phyloP scores from a whole-genome alignment of 1,139 yeast species.

The Lodderomyces orthopsilosis region DNA sequence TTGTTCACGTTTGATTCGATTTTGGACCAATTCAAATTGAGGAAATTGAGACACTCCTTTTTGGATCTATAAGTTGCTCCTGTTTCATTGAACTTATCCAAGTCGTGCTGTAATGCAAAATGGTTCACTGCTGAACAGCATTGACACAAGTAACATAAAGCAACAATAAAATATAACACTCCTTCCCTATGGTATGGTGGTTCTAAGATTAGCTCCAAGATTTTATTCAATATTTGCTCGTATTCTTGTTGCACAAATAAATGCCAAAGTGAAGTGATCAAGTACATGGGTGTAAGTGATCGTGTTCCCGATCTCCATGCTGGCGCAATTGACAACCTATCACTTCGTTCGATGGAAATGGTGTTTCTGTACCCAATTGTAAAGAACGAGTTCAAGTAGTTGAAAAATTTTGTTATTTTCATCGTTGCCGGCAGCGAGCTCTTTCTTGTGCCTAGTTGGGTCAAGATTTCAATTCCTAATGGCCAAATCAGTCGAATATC shows the following conservation, averaged over 20 bases:
- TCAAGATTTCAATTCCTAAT: slow-evolving; percentile 44
- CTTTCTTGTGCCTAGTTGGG: slow-evolving; percentile 1
- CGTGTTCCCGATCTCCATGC: slow-evolving; percentile 40
- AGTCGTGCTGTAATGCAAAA: slow-evolving; percentile 7
- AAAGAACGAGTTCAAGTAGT: slow-evolving; percentile 34
- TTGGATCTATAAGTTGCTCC: slow-evolving; percentile 8
- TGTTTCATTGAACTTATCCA: slow-evolving; percentile 5
- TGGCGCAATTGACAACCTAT: slow-evolving; percentile 26
- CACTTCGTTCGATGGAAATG: slow-evolving; percentile 8
- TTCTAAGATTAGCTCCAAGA: slow-evolving; percentile 41
- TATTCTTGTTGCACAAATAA: slow-evolving; percentile 28
- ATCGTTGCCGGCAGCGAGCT: slow-evolving; percentile 1
- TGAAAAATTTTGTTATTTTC: slow-evolving; percentile 33
- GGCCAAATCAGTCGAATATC: slow-evolving; percentile 62
- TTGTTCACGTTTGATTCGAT: slow-evolving; percentile 23
- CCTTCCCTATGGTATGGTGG: slow-evolving; percentile 50
- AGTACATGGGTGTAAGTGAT: slow-evolving; percentile 36
- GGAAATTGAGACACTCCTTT: slow-evolving; percentile 10
- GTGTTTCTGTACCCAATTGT: slow-evolving; percentile 13
- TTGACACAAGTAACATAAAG: slow-evolving; percentile 26
- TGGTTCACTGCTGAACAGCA: slow-evolving; percentile 16
- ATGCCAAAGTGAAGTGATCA: slow-evolving; percentile 37
- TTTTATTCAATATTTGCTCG: slow-evolving; percentile 23
- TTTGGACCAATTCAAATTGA: background rate
- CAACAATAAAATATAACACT: slow-evolving; percentile 31